Conservation (phyloP, 2,329 filamentous ascomycete species). For the Pseudogymnoascus sp. region DNA sequence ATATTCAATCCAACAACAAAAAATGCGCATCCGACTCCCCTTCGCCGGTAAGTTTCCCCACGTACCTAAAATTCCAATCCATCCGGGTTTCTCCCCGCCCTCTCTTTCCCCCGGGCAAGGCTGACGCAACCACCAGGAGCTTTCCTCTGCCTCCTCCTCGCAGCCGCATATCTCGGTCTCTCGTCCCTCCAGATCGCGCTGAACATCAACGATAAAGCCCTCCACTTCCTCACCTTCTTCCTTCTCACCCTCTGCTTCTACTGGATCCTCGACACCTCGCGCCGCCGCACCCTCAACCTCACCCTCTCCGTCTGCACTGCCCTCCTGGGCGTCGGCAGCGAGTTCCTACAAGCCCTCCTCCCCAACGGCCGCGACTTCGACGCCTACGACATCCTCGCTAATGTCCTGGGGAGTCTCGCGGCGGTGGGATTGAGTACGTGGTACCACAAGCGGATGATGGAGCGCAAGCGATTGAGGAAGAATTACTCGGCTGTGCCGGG, state of each 20-base stretch:
- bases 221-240: conserved; percentile 87
- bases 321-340: conserved; percentile 61
- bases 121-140: conserved; percentile 42
- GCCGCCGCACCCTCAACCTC: conserved; percentile 75
- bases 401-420: conserved; percentile 67
- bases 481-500: conserved; percentile 63
- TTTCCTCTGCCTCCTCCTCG: conserved; percentile 62
- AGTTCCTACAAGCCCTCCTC: conserved; percentile 66
- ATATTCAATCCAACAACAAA: conserved; percentile 10
- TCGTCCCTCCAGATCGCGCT: conserved; percentile 49
- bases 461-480: conserved; percentile 68
- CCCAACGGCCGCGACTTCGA: conserved; percentile 68
- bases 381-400: conserved; percentile 77
- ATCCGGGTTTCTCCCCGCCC: conserved; percentile 12
- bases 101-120: not conserved
- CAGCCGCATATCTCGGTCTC: conserved; percentile 73
- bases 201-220: conserved; percentile 76
- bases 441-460: conserved; percentile 95
- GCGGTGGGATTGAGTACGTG: conserved; percentile 70
- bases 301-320: conserved; percentile 74
- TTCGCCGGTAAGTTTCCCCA: conserved; percentile 64
- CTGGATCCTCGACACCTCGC: conserved; percentile 90
- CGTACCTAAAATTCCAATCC: conserved; percentile 5
- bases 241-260: conserved; percentile 81
- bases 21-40: conserved; percentile 78